These are phyloP conservation scores for Colletotrichum sp. DNA, from an alignment of 2,329 filamentous ascomycete species.

Conservation along the genomic window DNA sequence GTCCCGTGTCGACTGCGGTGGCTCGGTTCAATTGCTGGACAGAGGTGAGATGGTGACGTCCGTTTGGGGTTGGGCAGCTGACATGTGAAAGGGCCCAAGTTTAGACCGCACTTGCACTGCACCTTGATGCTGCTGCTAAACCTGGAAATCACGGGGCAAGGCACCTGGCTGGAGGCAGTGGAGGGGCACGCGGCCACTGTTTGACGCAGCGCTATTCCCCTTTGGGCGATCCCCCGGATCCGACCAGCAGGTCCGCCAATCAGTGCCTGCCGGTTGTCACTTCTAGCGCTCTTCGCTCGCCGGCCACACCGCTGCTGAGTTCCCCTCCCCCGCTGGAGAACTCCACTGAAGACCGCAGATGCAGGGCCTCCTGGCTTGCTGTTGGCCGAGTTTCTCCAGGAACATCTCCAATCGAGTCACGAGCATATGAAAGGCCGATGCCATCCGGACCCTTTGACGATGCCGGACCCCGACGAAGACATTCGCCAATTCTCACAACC, in stretches of 20 bases:
- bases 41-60: conserved; percentile 19
- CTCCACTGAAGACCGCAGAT: conserved; percentile 6
- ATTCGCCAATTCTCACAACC: background rate
- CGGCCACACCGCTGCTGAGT: background rate
- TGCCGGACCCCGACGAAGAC: background rate
- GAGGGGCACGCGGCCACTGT: conserved; percentile 16
- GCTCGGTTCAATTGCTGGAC: conserved; percentile 22
- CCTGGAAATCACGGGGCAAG: background rate
- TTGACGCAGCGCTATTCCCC: background rate
- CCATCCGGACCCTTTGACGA: background rate
- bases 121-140: background rate
- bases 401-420: background rate
- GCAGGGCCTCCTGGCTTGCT: background rate
- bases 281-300: background rate
- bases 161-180: background rate
- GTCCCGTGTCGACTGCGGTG: background rate
- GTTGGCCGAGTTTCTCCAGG: background rate
- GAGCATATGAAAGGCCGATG: background rate
- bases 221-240: background rate
- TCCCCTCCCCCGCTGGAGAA: conserved; percentile 1
- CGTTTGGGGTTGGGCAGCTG: conserved; percentile 16
- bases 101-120: background rate
- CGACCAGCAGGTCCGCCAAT: background rate
- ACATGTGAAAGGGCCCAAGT: conserved; percentile 19
- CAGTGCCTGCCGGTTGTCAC: background rate